phyloP scores from a whole-genome alignment of 2,329 filamentous ascomycete genomes.

The Ophiostoma sp. region DNA sequence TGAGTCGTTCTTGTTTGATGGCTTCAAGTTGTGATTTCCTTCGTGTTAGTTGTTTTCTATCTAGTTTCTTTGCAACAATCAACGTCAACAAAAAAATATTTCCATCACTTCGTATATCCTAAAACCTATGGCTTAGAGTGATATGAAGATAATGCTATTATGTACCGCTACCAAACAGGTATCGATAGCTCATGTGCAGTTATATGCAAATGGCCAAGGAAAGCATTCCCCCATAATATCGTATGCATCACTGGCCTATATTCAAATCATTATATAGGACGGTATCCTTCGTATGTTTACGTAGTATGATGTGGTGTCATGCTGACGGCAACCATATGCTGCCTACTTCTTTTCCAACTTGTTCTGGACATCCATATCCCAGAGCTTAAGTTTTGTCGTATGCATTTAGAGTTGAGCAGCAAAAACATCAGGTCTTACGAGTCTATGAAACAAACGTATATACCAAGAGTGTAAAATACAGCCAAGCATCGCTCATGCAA shows the following conservation, averaged over 20 bases:
- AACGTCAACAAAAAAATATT: background rate
- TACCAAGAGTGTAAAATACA: background rate
- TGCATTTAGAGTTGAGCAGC: background rate
- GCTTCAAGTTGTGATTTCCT: background rate
- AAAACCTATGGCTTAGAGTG: background rate
- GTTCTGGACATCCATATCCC: background rate
- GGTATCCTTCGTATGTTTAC: background rate
- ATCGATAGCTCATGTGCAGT: background rate
- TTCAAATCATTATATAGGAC: background rate
- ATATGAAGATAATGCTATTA: background rate
- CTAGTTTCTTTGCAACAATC: background rate
- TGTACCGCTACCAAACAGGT: background rate
- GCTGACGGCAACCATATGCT: background rate
- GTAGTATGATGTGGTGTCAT: background rate
- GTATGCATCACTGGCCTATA: conserved; percentile 2
- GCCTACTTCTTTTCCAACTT: background rate
- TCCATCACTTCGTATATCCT: background rate
- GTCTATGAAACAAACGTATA: background rate
- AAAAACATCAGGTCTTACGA: background rate
- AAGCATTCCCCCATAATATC: background rate
- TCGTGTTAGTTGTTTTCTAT: too few relatives aligned
- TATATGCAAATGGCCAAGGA: background rate
- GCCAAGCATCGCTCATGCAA: background rate
- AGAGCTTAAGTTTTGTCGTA: background rate
- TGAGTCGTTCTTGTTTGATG: background rate